Percentiles rank a stretch among this genome's conserved stretches.
phyloP scores from a whole-genome alignment of 179 eudicot genomes.

The Beta lomatogona region DNA sequence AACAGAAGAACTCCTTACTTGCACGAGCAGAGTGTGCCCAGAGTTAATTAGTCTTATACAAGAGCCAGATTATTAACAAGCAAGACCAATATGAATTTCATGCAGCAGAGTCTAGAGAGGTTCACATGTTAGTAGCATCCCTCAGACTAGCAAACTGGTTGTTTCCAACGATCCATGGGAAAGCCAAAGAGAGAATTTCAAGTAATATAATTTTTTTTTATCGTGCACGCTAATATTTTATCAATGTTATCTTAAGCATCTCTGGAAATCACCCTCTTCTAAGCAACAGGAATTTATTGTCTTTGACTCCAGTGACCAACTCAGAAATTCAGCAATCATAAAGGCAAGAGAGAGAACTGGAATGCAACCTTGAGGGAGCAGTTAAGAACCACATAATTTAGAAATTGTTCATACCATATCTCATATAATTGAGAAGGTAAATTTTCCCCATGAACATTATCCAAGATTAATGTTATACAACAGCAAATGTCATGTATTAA shows the following conservation, averaged over 20 bases:
- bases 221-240: background rate
- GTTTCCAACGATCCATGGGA: background rate
- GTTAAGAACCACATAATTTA: background rate
- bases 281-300: background rate
- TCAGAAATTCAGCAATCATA: background rate
- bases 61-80: no score
- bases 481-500: background rate
- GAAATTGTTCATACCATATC: background rate
- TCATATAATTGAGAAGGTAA: background rate
- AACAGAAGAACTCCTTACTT: background rate
- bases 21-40: no score
- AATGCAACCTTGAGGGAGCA: background rate
- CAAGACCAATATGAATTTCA: no score
- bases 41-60: no score
- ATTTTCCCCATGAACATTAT: background rate
- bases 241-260: background rate
- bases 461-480: slow-evolving; percentile 12
- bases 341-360: background rate
- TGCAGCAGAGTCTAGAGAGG: no score
- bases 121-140: no score
- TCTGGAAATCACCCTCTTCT: background rate
- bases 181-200: background rate
- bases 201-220: background rate
- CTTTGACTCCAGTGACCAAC: background rate
- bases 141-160: background rate